Evolutionary conservation across 805 yeast species (phyloP), one percentile per base, ranked within the genome.

Genomic region (Scheffersomyces amazonensis): DNA sequence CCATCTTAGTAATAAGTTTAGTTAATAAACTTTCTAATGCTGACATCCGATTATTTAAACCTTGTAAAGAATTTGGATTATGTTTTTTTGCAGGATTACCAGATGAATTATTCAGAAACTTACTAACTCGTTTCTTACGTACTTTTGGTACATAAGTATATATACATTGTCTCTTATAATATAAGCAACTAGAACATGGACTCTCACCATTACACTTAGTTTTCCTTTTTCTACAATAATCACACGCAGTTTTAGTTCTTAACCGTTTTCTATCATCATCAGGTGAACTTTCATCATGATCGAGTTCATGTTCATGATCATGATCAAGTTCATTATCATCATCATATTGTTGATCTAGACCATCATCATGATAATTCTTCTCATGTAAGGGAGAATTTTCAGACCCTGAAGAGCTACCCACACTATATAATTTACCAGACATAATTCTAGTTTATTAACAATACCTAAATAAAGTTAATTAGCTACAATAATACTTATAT

Each of bases 131-230:
- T 30, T 41, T 42, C 29, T 43, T 53, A 22, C 44, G 36, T 22
- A 47, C 46, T 18, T 38, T 46, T 10, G 31, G 41, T 9, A 43
- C 45, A 3, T 29, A 27, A 12, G 52, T 50, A 34, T 52, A 56
- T 7, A 35, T 39, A 47, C 81, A 75, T 2, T 36, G 36, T 3
- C 56, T 48, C 6, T 50, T 49, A 34, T 62, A 64, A 17, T 47
- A 54, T 8, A 48, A 40, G 46, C 82, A 74, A 28, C 62, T 60
- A 6, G 58, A 46, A 44, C 82, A 76, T 3, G 70, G 70, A 10
- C 44, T 42, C 3, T 50, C 53, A 0, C 80, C 77, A 49, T 76
- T 75, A 48, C 82, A 76, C 45, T 73, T 75, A 41, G 73, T 67
- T 47, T 76, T 76, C 30, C 75, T 61, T 37, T 50, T 51, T 13